Evolutionary conservation across 306 rosid species (phyloP).

Genomic region (Malus sylvestris): DNA sequence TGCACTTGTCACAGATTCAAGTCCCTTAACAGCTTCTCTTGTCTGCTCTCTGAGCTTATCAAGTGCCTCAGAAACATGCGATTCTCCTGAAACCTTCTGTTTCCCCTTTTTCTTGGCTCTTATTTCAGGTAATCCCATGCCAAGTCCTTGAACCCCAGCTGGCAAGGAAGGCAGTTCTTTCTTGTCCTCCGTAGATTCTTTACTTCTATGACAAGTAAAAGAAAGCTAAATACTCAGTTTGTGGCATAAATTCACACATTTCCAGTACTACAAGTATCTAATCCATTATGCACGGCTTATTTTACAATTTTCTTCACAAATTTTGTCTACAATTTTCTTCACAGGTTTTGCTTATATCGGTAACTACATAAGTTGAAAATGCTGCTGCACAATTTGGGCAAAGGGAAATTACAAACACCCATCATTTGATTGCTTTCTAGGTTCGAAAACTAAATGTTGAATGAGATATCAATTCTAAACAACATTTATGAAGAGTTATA

Average conservation of each 20-base stretch:
- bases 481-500: not conserved
- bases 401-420: not conserved
- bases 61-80: slow-evolving; percentile 75
- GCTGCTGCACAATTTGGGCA: not conserved
- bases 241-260: not conserved
- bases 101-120: slow-evolving; percentile 74
- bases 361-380: not conserved
- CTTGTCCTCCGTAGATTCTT: slow-evolving; percentile 24
- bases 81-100: slow-evolving; percentile 56
- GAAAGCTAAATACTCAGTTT: not conserved
- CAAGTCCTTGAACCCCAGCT: slow-evolving; percentile 74
- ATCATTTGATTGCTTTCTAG: not conserved
- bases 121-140: slow-evolving; percentile 75
- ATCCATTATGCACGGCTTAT: not conserved
- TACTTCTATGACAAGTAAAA: slow-evolving; percentile 16
- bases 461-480: not conserved
- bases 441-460: not conserved
- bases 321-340: no score
- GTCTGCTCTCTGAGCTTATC: slow-evolving; percentile 81
- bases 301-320: not conserved
- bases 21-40: slow-evolving; percentile 70
- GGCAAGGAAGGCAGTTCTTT: slow-evolving; percentile 37
- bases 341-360: not conserved
- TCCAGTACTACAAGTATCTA: not conserved
- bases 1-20: slow-evolving; percentile 42